Evolutionary conservation across 1,139 yeast genomes (phyloP).

Genomic region (Protomyces arabidopsidicola): DNA sequence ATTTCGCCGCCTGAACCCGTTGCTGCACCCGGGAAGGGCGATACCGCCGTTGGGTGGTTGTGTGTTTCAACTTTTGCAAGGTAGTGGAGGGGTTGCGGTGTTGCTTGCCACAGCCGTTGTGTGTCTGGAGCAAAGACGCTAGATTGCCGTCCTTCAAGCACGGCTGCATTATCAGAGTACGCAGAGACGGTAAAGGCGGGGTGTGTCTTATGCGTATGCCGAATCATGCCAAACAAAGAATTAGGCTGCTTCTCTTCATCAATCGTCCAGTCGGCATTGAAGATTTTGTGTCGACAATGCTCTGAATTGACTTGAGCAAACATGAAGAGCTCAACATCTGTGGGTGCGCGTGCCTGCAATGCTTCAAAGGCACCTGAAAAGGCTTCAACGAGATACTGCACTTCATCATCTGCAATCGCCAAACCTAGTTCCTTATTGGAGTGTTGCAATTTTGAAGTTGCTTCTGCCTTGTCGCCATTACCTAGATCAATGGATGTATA

Average conservation of each 20-base stretch:
- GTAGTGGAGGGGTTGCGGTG: conserved; percentile 76
- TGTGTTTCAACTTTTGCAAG: conserved; percentile 96
- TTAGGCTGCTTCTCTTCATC: conserved; percentile 71
- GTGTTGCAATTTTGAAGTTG: conserved; percentile 58
- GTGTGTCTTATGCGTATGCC: conserved; percentile 76
- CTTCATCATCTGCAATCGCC: conserved; percentile 90
- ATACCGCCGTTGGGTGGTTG: conserved; percentile 98
- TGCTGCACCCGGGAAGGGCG: conserved; percentile 99
- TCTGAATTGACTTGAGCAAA: conserved; percentile 99
- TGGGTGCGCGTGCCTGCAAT: conserved; percentile 80
- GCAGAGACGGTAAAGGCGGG: conserved; percentile 88
- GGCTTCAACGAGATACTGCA: conserved; percentile 76
- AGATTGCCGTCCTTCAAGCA: conserved; percentile 69
- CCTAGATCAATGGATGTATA: conserved; percentile 11
- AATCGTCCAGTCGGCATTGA: conserved; percentile 97
- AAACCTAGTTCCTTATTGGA: conserved; percentile 82
- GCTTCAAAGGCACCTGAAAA: conserved; percentile 47
- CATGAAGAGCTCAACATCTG: conserved; percentile 97
- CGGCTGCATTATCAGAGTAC: conserved; percentile 98
- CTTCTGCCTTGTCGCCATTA: conserved; percentile 35
- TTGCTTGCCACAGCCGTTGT: conserved; percentile 53
- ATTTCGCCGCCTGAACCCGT: conserved; percentile 99
- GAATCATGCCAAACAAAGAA: conserved; percentile 87
- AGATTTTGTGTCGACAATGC: conserved; percentile 98
- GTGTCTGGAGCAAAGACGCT: conserved; percentile 65